phyloP scores from a whole-genome alignment of 129 eudicot genomes.

The Smallanthus sonchifolius region DNA sequence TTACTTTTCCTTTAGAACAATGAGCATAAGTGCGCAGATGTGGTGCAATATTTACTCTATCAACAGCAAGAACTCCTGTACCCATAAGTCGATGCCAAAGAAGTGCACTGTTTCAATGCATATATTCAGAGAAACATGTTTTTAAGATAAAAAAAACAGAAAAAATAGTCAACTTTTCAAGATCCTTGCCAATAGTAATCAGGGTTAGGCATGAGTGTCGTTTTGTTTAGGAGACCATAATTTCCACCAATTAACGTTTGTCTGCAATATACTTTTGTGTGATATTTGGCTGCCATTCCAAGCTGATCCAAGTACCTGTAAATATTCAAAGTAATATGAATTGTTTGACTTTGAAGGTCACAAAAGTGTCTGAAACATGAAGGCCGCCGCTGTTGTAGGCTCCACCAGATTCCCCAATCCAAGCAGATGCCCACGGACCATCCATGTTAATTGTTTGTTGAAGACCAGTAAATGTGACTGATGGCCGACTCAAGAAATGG shows the following conservation, averaged over 20 bases:
- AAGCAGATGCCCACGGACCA: conserved; percentile 96
- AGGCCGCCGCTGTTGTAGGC: conserved; percentile 88
- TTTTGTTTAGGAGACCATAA: conserved; percentile 66
- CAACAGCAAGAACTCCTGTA: conserved; percentile 67
- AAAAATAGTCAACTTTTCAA: not conserved
- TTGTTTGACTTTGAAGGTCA: conserved; percentile 16
- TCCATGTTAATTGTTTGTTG: conserved; percentile 38
- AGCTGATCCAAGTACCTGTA: conserved; percentile 93
- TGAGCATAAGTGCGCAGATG: conserved; percentile 85
- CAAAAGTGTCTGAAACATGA: conserved; percentile 69
- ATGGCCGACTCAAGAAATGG: conserved; percentile 48
- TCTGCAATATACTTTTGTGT: conserved; percentile 86
- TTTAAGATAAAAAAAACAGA: not conserved
- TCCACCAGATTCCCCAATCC: conserved; percentile 99
- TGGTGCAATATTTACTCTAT: conserved; percentile 53
- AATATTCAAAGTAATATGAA: conserved; percentile 7
- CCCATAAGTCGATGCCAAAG: conserved; percentile 93
- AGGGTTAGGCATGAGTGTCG: conserved; percentile 80
- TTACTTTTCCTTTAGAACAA: conserved; percentile 84
- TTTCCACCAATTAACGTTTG: conserved; percentile 92
- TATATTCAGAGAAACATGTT: conserved; percentile 11
- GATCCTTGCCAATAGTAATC: conserved; percentile 78
- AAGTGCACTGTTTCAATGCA: conserved; percentile 61
- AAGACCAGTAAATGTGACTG: conserved; percentile 50
- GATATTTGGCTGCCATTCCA: conserved; percentile 78